Evolutionary conservation across 2,329 filamentous ascomycete species (phyloP), one percentile per base, ranked within the genome.

Genomic region (Lanzia echinophila): DNA sequence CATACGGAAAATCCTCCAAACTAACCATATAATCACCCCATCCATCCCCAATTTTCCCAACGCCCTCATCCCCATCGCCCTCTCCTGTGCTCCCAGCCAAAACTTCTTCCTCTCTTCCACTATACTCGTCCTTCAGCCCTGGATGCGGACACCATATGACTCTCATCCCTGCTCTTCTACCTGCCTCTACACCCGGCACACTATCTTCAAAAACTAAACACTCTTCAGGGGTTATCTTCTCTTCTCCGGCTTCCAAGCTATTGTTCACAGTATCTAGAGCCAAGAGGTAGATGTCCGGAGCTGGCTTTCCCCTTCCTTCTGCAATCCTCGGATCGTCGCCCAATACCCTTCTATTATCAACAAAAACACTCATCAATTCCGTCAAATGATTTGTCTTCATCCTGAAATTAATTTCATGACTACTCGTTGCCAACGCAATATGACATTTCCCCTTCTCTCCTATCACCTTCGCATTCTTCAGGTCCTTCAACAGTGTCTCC

Each of bases 171-270:
- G 94, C 94, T 60, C 94, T 82, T 50, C 94, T 77, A 4, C 90
- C 94, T 2, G 90, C 83, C 72, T 99, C 94, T 2, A 96, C 90
- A 3, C 94, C 94, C 0, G 90, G 89, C 1, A 97, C 91, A 44
- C 86, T 89, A 70, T 99, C 94, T 72, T 99, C 94, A 65, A 99
- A 97, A 0, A 97, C 94, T 15, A 99, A 76, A 68, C 94, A 97
- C 71, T 97, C 92, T 61, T 88, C 87, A 0, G 90, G 90, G 51
- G 68, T 76, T 58, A 99, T 85, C 56, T 79, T 73, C 60, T 78
- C 73, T 49, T 86, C 83, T 38, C 81, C 82, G 3, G 77, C 72
- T 0, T 75, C 73, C 6, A 95, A 75, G 15, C 82, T 82, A 42
- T 81, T 80, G 71, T 99, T 99, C 68, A 99, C 86, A 3, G 84